A percentile compares a stretch with the other conserved stretches of the same genome.
Conservation (phyloP, 108 stramenopile genomes). For the Pseudonitzschia pungens region DNA sequence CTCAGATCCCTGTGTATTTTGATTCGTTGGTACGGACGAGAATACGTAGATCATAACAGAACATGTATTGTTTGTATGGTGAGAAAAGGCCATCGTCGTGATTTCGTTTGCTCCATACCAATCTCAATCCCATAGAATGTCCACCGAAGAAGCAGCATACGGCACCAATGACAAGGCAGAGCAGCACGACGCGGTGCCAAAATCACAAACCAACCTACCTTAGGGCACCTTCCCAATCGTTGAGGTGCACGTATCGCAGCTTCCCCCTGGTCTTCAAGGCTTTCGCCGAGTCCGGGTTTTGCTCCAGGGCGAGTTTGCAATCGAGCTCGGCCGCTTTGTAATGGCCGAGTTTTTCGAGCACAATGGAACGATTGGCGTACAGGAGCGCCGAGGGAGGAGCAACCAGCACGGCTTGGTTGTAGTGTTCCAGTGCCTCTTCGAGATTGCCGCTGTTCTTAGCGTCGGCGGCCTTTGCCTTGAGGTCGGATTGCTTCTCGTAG, state of each 20-base stretch:
- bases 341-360: slow-evolving; percentile 57
- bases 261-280: slow-evolving; percentile 76
- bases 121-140: no score
- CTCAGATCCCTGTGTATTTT: slow-evolving; percentile 20
- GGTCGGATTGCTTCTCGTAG: slow-evolving; percentile 59
- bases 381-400: slow-evolving; percentile 79
- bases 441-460: slow-evolving; percentile 51
- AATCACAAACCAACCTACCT: neutral
- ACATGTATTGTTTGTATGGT: no score
- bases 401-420: slow-evolving; percentile 66
- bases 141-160: no score
- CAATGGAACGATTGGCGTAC: slow-evolving; percentile 82
- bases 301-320: slow-evolving; percentile 69
- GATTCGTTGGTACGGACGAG: neutral
- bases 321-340: slow-evolving; percentile 68
- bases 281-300: slow-evolving; percentile 88
- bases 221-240: slow-evolving; percentile 54
- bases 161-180: no score
- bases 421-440: slow-evolving; percentile 65
- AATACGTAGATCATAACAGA: neutral
- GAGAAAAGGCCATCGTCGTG: no score
- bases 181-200: no score
- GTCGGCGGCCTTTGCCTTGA: slow-evolving; percentile 74
- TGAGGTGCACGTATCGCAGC: slow-evolving; percentile 33
- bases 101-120: no score